Base-by-base conservation (phyloP, 257 asterid species). In the Fraxinus cuspidata region DNA sequence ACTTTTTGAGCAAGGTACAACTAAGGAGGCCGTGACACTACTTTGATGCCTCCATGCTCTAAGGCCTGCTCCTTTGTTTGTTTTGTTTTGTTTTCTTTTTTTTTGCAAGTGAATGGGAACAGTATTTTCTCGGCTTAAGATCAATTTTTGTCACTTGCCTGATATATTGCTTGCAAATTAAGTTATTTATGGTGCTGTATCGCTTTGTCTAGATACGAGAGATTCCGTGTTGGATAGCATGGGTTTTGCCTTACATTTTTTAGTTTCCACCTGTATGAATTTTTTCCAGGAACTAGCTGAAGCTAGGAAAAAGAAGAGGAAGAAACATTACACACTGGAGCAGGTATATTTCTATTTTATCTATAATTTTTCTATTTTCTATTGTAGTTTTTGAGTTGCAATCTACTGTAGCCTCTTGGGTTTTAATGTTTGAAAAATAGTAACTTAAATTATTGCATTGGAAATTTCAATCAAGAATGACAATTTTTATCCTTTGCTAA, bases 261-360 rank as follows among this genome's bases (percentile, higher is more conserved):
- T 40, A 72, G 53, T 27, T 10, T 40, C 8, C 12, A 32, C 42
- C 77, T 71, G 74, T 70, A 31, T 32, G 53, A 4, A 16, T 21
- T 83, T 82, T 44, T 77, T 81, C 70, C 83, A 96, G 98, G 97
- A 92, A 64, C 78, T 90, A 23, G 76, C 97, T 75, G 97, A 95
- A 83, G 97, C 94, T 73, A 91, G 99, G 80, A 93, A 90, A 77
- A 93, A 81, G 90, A 89, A 84, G 86, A 91, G 98, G 86, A 95
- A 90, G 94, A 93, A 90, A 84, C 97, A 95, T 90, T 95, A 87
- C 84, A 74, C 94, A 37, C 84, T 95, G 77, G 95, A 93, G 84
- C 97, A 92, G 82, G 99, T 95, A 81, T 29, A 74, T 69, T 70
- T 80, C 63, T 28, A 11, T 76, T 64, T 75, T 71, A 34, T 69